Evolutionary conservation across 805 yeast genomes (phyloP).

Genomic region (Suhomyces pyralidae): DNA sequence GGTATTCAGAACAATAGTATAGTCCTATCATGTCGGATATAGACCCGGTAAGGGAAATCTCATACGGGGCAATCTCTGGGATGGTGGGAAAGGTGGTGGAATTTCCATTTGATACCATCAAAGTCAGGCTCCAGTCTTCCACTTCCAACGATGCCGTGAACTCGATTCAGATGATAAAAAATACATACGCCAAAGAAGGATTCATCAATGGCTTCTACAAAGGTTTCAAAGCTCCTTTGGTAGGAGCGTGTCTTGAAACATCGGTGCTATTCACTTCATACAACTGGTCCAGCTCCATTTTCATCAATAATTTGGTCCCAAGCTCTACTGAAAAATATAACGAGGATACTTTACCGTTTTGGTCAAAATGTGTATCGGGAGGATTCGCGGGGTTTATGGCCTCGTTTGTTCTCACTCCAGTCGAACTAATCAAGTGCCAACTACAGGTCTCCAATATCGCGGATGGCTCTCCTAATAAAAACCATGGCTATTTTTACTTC

Average conservation of each 20-base stretch:
- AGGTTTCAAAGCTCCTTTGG: slow-evolving; percentile 76
- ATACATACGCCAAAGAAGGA: slow-evolving; percentile 70
- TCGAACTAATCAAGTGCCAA: slow-evolving; percentile 87
- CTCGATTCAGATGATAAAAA: slow-evolving; percentile 61
- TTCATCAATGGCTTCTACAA: slow-evolving; percentile 66
- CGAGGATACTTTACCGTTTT: slow-evolving; percentile 33
- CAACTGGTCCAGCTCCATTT: slow-evolving; percentile 37
- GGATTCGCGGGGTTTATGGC: slow-evolving; percentile 81
- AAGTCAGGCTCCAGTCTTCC: slow-evolving; percentile 78
- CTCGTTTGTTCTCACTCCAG: slow-evolving; percentile 81
- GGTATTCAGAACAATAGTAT: neutral
- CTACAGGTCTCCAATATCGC: slow-evolving; percentile 61
- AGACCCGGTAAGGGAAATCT: slow-evolving; percentile 37
- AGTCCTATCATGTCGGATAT: neutral
- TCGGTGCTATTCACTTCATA: slow-evolving; percentile 75
- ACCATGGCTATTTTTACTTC: slow-evolving; percentile 28
- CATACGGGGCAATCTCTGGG: slow-evolving; percentile 64
- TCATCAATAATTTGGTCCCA: slow-evolving; percentile 8
- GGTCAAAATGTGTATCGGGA: slow-evolving; percentile 61
- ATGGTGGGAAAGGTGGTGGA: slow-evolving; percentile 81
- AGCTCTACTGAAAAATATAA: neutral
- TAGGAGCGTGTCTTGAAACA: slow-evolving; percentile 89
- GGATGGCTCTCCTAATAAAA: slow-evolving; percentile 21
- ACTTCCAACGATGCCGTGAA: slow-evolving; percentile 42
- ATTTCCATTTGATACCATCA: slow-evolving; percentile 90